Percentiles rank a stretch among this genome's conserved stretches.
These are phyloP conservation scores for Jasminum sambac DNA, from an alignment of 257 asterid genomes.

Conservation along the genomic window DNA sequence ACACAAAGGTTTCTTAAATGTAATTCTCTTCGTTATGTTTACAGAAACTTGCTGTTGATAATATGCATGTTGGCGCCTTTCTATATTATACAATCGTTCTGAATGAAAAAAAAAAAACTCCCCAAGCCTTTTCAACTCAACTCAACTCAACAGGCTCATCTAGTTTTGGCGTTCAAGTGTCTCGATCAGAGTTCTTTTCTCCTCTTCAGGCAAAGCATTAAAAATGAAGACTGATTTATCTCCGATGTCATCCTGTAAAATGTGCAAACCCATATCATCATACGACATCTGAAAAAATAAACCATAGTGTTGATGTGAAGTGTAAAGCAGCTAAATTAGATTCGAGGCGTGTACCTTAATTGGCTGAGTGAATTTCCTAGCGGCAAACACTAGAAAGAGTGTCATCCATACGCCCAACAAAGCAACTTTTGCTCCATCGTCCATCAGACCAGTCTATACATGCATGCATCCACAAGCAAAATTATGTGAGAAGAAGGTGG, in stretches of 20 bases:
- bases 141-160: background rate
- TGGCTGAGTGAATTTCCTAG: conserved; percentile 91
- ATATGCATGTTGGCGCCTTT: background rate
- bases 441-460: conserved; percentile 81
- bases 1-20: too few relatives aligned
- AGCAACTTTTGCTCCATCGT: conserved; percentile 60
- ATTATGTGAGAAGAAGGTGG: too few relatives aligned
- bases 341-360: conserved; percentile 53
- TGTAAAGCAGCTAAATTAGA: background rate
- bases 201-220: conserved; percentile 65
- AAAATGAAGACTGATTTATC: conserved; percentile 88
- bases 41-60: background rate
- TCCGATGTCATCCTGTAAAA: conserved; percentile 84
- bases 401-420: conserved; percentile 80
- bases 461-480: background rate
- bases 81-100: background rate
- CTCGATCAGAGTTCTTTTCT: conserved; percentile 51
- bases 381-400: conserved; percentile 77
- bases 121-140: background rate
- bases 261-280: background rate
- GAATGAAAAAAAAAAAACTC: background rate
- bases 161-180: conserved; percentile 52
- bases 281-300: background rate
- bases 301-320: background rate
- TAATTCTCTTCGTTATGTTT: background rate